These are phyloP conservation scores for Saccharum spontaneum DNA, from an alignment of 176 grass and related monocot genomes.

Conservation along the genomic window DNA sequence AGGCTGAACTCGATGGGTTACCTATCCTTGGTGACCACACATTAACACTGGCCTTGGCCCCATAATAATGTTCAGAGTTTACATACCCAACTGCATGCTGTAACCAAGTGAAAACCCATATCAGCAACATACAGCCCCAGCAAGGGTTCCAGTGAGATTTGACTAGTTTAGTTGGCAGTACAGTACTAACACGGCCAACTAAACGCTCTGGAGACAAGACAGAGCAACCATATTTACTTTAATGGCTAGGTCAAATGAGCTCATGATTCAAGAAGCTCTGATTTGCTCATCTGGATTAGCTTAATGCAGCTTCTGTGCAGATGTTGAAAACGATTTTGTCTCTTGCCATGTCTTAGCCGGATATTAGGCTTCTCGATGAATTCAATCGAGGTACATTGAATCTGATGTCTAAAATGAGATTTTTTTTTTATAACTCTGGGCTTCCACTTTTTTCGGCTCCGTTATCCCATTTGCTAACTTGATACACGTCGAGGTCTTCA, in stretches of 20 bases:
- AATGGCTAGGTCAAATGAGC: conserved; percentile 11
- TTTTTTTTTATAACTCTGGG: background rate
- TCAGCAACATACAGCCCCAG: conserved; percentile 5
- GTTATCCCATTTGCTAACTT: background rate
- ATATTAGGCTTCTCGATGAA: conserved; percentile 42
- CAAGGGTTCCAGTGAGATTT: conserved; percentile 7
- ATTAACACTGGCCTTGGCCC: conserved; percentile 82
- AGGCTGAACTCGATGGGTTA: conserved; percentile 81
- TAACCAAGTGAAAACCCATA: conserved; percentile 12
- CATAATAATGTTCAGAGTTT: conserved; percentile 63
- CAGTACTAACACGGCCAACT: background rate
- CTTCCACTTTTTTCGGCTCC: background rate
- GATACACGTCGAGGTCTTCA: background rate
- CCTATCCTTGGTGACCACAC: conserved; percentile 86
- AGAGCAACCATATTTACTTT: conserved; percentile 27
- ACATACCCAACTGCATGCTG: conserved; percentile 93
- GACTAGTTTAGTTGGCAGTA: conserved; percentile 1
- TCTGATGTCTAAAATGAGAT: conserved; percentile 2
- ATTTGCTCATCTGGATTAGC: conserved; percentile 43
- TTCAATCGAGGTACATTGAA: conserved; percentile 20
- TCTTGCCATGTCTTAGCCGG: conserved; percentile 28
- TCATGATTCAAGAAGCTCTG: conserved; percentile 33
- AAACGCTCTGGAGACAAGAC: conserved; percentile 14
- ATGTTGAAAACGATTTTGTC: conserved; percentile 34
- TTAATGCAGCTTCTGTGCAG: conserved; percentile 57